Conservation (phyloP, 1,284 basidiomycete genomes). For the Cutaneotrichosporon sp. region DNA sequence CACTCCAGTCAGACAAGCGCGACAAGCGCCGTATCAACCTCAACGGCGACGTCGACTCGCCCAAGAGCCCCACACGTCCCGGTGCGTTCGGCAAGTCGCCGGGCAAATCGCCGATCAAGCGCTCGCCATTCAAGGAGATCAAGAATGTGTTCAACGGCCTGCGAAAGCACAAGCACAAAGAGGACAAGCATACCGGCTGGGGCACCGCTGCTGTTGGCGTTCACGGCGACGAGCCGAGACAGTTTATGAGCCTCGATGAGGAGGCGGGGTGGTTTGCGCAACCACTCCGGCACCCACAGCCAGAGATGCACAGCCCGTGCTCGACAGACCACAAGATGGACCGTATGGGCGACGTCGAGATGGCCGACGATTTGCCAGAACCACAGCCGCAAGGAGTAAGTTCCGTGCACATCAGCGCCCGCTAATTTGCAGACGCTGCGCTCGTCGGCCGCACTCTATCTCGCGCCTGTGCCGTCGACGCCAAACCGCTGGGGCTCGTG, state of each 20-base stretch:
- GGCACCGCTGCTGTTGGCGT: constrained; percentile 11
- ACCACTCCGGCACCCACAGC: constrained; percentile 20
- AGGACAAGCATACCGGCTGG: constrained; percentile 11
- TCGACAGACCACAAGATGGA: constrained; percentile 10
- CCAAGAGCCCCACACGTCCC: background rate
- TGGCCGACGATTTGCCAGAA: constrained; percentile 8
- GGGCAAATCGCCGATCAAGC: constrained; percentile 4
- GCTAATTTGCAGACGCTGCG: constrained; percentile 28
- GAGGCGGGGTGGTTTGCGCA: constrained; percentile 13
- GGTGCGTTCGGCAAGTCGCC: constrained; percentile 1
- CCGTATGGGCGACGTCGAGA: constrained; percentile 42
- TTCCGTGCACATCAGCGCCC: no score
- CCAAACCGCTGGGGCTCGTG: constrained; percentile 32
- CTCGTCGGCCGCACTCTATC: constrained; percentile 31
- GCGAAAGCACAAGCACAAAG: constrained; percentile 32
- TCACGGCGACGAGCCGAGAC: constrained; percentile 1
- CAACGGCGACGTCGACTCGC: background rate
- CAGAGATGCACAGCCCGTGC: no score
- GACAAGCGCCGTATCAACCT: constrained; percentile 5
- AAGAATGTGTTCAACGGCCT: constrained; percentile 34
- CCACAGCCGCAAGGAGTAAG: no score
- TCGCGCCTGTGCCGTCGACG: constrained; percentile 23
- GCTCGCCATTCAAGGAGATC: constrained; percentile 42
- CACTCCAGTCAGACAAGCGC: constrained; percentile 21
- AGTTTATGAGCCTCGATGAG: constrained; percentile 11